phyloP scores from a whole-genome alignment of 2,329 filamentous ascomycete genomes.

The Magnaporthiopsis incrustans region DNA sequence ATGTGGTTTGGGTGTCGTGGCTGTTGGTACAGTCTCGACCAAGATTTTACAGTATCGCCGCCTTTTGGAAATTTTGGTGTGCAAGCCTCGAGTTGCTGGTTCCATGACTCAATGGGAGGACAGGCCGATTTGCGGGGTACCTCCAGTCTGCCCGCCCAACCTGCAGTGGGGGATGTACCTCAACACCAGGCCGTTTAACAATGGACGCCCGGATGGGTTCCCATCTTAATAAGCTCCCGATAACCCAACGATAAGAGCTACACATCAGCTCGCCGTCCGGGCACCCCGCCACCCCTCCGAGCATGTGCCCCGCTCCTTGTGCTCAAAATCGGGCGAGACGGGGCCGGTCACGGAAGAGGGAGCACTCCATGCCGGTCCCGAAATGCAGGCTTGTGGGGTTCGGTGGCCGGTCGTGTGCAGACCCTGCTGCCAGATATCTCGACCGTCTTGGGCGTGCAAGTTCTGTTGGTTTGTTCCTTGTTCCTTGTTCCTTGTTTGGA shows the following conservation, averaged over 20 bases:
- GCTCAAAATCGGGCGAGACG: background rate
- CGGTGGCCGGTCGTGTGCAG: background rate
- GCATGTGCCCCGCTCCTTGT: background rate
- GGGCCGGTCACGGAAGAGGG: background rate
- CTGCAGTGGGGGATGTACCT: background rate
- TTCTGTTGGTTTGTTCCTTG: too few species aligned
- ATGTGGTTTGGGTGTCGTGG: background rate
- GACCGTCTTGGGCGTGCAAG: too few species aligned
- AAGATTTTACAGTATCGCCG: constrained; percentile 7
- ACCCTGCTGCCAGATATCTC: background rate
- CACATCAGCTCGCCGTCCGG: too few species aligned
- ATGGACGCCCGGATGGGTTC: too few species aligned
- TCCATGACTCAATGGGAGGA: constrained; percentile 4
- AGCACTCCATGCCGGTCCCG: background rate
- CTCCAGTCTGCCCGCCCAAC: background rate
- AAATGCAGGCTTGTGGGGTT: background rate
- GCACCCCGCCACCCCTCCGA: background rate
- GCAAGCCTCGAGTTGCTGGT: background rate
- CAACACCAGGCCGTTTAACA: too few species aligned
- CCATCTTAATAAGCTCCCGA: background rate
- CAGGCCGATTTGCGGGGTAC: background rate
- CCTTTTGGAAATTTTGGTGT: constrained; percentile 8
- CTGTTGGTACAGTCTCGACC: background rate
- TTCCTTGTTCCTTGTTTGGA: too few species aligned
- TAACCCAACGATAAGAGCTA: background rate